Conservation (phyloP, 192 early-diverging fungal species). For the Coemansia sp. region DNA sequence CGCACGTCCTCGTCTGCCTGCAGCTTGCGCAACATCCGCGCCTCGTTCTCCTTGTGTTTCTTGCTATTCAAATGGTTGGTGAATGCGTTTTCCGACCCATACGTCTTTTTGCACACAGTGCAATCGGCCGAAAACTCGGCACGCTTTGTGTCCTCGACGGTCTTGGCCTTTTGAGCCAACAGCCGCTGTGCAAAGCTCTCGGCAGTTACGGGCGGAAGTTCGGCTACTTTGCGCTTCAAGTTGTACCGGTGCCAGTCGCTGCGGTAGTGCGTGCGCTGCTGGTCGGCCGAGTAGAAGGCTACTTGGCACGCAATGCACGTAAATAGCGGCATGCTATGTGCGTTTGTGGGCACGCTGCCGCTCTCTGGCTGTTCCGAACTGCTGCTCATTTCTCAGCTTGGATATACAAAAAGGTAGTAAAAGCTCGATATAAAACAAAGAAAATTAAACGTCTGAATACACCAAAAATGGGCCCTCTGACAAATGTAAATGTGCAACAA, state of each 20-base stretch:
- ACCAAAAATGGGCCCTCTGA: background rate
- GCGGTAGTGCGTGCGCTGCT: slow-evolving; percentile 90
- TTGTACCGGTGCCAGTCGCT: slow-evolving; percentile 99
- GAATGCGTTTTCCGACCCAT: slow-evolving; percentile 80
- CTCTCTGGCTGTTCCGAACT: background rate
- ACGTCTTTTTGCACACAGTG: slow-evolving; percentile 64
- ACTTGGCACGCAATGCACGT: slow-evolving; percentile 92
- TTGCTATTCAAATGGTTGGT: slow-evolving; percentile 90
- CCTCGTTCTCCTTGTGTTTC: slow-evolving; percentile 87
- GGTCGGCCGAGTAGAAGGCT: slow-evolving; percentile 83
- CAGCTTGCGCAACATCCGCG: slow-evolving; percentile 49
- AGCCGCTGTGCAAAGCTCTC: slow-evolving; percentile 82
- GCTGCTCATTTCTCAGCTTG: background rate
- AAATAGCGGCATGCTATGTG: slow-evolving; percentile 60
- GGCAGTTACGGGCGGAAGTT: slow-evolving; percentile 77
- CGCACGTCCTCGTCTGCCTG: slow-evolving; percentile 39
- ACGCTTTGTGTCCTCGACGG: slow-evolving; percentile 43
- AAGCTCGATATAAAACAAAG: background rate
- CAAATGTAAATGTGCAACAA: background rate
- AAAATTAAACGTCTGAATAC: background rate
- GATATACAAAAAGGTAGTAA: too few relatives aligned
- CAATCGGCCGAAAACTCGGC: slow-evolving; percentile 51
- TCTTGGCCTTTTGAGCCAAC: slow-evolving; percentile 61
- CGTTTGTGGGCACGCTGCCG: slow-evolving; percentile 42
- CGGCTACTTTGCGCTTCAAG: slow-evolving; percentile 93